Base-by-base conservation (phyloP, 305 asterid species). In the Lippia alba region DNA sequence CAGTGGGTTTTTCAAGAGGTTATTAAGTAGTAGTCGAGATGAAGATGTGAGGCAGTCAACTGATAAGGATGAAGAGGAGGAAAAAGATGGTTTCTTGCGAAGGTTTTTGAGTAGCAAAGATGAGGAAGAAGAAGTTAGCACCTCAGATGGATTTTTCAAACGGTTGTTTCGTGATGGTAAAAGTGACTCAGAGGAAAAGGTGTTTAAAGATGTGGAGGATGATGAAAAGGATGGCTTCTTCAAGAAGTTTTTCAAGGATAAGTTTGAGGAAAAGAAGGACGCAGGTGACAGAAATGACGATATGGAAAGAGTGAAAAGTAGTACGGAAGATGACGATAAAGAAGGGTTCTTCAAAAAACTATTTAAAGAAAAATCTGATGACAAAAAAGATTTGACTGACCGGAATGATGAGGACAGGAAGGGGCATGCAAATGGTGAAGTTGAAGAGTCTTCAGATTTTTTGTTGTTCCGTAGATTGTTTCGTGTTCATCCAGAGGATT, bases 401-500 rank as follows among this genome's bases (percentile, higher is more conserved):
- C 68, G 60, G 50, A 51, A 67, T 70, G 78, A 85, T 59, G 87
- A 84, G 63, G 84, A 80, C 72, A 74, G 81, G 62, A 84, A 79
- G 72, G 88, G 72, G 51, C 85, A 73, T 56, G 75, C 75, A 49
- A 72, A 82, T 60, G 87, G 85, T 4, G 94, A 85, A 72, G 91
- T 84, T 30, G 96, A 80, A 64, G 94, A 84, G 74, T 63, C 86
- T 64, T 87, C 90, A 41, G 96, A 87, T 7, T 78, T 85, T 78
- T 80, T 89, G 6, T 73, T 87, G 80, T 85, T 89, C 58, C 87
- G 92, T 66, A 82, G 86, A 67, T 72, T 85, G 60, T 87, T 89
- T 66, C 91, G 96, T 69, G 86, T 87, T 69, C 92, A 89, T 74
- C 94, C 96, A 14, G 96, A 86, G 73, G 93, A 89, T 76, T 71